Conservation (phyloP, 805 yeast species). For the Cyberlindnera samutprakarnensis region DNA sequence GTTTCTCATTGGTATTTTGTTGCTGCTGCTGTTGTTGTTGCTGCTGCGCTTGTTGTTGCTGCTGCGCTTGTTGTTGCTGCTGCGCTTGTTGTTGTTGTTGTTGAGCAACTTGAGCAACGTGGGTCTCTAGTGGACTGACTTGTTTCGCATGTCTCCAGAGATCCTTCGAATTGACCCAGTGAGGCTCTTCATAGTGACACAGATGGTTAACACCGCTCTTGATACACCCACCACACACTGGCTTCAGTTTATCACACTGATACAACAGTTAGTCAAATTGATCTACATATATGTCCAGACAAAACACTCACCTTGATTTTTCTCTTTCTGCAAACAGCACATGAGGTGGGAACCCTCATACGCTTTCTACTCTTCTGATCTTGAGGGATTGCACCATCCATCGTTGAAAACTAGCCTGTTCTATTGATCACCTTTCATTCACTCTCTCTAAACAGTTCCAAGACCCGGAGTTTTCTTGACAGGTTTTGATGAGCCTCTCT, state of each 20-base stretch:
- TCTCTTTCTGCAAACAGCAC: slow-evolving; percentile 40
- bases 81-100: no score
- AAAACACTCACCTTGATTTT: slow-evolving; percentile 27
- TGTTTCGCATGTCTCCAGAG: slow-evolving; percentile 30
- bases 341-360: slow-evolving; percentile 40
- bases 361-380: no score
- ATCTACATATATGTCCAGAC: not conserved
- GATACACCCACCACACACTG: slow-evolving; percentile 46
- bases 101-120: no score
- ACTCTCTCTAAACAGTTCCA: no score
- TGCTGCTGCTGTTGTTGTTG: no score
- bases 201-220: slow-evolving; percentile 50
- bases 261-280: slow-evolving; percentile 2
- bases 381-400: no score
- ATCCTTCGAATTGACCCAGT: slow-evolving; percentile 46
- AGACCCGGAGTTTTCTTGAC: no score
- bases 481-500: no score
- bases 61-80: no score
- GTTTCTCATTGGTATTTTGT: no score
- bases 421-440: not conserved
- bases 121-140: slow-evolving; percentile 6
- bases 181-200: slow-evolving; percentile 49
- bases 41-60: no score
- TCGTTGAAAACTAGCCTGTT: no score
- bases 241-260: slow-evolving; percentile 38